Percentiles rank a stretch among this genome's conserved stretches.
Evolutionary conservation across 495 filamentous ascomycete genomes (phyloP).

Genomic region (Talaromyces liani): DNA sequence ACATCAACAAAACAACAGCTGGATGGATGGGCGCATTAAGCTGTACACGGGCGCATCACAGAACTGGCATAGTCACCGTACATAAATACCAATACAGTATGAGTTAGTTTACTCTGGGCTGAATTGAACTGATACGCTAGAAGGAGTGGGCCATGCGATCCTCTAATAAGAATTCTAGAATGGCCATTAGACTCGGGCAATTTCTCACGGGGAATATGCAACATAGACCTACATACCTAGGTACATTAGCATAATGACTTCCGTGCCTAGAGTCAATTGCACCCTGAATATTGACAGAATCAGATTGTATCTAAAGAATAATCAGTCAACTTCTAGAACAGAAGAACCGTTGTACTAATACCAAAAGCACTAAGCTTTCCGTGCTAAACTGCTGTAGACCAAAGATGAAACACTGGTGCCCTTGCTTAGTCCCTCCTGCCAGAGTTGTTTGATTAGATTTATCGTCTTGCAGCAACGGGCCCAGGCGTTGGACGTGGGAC

Average conservation of each 20-base stretch:
- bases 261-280: not conserved
- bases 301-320: not conserved
- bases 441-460: not conserved
- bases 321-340: not conserved
- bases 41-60: not conserved
- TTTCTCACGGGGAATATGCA: not conserved
- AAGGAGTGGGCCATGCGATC: not conserved
- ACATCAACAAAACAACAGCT: not conserved
- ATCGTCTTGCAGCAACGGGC: not conserved
- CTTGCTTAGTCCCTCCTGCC: not conserved
- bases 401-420: conserved; percentile 2
- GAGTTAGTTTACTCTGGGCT: not conserved
- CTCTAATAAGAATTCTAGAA: not conserved
- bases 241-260: not conserved
- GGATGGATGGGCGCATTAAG: not conserved
- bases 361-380: not conserved
- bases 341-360: not conserved
- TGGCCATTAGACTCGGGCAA: not conserved
- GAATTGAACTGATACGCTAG: not conserved
- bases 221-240: too few relatives aligned
- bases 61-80: not conserved
- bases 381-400: not conserved
- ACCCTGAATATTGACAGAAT: not conserved
- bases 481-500: not conserved
- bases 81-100: not conserved